Percentiles rank a stretch among this genome's conserved stretches.
These are phyloP conservation scores for Phalaenopsis aphrodite DNA, from an alignment of 106 monocot genomes.

Conservation along the genomic window DNA sequence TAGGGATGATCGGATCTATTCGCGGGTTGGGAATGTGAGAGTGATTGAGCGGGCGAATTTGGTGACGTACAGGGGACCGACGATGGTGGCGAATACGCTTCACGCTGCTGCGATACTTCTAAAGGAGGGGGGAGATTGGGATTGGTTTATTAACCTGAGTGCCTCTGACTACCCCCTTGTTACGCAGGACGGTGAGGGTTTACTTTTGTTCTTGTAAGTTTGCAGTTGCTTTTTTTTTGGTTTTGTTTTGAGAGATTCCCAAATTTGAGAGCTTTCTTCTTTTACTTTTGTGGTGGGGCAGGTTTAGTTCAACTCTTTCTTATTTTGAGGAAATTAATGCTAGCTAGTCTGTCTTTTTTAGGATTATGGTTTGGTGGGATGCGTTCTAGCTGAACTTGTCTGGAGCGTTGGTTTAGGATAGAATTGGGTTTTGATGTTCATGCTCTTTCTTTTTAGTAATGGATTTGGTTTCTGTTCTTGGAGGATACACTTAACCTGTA, in stretches of 20 bases:
- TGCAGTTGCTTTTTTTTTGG: neutral
- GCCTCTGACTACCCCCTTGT: constrained; percentile 64
- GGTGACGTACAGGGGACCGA: constrained; percentile 55
- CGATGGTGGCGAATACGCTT: constrained; percentile 68
- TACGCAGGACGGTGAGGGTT: constrained; percentile 48
- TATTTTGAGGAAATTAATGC: neutral
- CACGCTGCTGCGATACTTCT: constrained; percentile 52
- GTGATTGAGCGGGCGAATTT: constrained; percentile 33
- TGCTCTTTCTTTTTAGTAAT: neutral
- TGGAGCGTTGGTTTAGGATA: neutral
- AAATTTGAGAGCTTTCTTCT: neutral
- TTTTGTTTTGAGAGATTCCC: neutral
- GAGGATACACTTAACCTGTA: neutral
- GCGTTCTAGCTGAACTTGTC: neutral
- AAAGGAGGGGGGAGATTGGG: constrained; percentile 41
- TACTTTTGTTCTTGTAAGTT: neutral
- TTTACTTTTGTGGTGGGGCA: neutral
- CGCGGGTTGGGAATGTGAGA: constrained; percentile 25
- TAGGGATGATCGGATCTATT: constrained; percentile 14
- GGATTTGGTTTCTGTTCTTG: neutral
- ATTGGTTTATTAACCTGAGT: constrained; percentile 67
- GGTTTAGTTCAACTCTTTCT: neutral
- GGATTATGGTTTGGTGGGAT: neutral
- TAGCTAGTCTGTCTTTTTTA: neutral
- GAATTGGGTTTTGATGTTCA: neutral